Conservation (phyloP, 2,329 filamentous ascomycete genomes). For the Pseudogymnoascus sp. region DNA sequence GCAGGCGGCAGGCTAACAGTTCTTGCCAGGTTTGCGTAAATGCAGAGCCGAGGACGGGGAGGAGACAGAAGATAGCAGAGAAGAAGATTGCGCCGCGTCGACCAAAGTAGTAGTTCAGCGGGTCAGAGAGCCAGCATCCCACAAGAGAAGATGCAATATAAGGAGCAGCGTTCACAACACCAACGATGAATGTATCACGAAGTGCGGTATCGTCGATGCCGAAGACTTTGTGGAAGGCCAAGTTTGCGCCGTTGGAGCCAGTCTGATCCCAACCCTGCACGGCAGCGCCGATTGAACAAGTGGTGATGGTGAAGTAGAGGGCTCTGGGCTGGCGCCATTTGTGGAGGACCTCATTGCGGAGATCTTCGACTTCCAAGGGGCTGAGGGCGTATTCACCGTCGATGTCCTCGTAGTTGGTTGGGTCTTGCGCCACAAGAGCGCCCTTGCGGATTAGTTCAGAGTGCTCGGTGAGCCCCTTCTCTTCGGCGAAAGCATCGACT, state of each 20-base stretch:
- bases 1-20: conserved; percentile 61
- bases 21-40: conserved; percentile 66
- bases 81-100: conserved; percentile 65
- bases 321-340: conserved; percentile 56
- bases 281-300: conserved; percentile 60
- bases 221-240: conserved; percentile 39
- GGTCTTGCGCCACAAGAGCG: conserved; percentile 64
- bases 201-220: conserved; percentile 37
- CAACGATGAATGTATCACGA: conserved; percentile 43
- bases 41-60: conserved; percentile 61
- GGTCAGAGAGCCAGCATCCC: conserved; percentile 60
- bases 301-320: conserved; percentile 57
- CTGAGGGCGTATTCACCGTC: conserved; percentile 46
- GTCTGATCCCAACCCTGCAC: conserved; percentile 40
- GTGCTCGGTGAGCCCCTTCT: conserved; percentile 50
- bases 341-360: conserved; percentile 55
- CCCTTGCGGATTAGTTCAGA: conserved; percentile 54
- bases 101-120: conserved; percentile 53
- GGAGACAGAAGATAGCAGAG: conserved; percentile 62
- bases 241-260: conserved; percentile 45
- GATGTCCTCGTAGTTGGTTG: conserved; percentile 51
- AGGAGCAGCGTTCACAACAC: conserved; percentile 54
- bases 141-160: conserved; percentile 43
- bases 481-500: conserved; percentile 51
- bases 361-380: conserved; percentile 47